phyloP scores from a whole-genome alignment of 176 grass and related monocot genomes.

The Lolium perenne region DNA sequence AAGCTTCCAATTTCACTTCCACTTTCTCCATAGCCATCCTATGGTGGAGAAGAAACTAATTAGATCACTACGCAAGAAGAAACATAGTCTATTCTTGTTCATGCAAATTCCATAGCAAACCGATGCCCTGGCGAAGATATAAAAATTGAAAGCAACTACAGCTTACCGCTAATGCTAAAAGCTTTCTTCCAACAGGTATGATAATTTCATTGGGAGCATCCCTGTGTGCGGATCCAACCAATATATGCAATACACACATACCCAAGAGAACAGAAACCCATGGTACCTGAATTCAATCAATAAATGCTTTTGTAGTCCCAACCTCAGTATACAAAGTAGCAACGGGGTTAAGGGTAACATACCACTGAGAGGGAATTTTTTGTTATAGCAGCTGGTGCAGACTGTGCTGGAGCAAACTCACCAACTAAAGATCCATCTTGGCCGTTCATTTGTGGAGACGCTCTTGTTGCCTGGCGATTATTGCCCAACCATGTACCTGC shows the following conservation, averaged over 20 bases:
- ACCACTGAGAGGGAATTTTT: constrained; percentile 87
- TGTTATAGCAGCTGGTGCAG: constrained; percentile 51
- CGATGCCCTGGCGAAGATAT: background rate
- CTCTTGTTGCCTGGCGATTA: constrained; percentile 42
- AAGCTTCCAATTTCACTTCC: constrained; percentile 76
- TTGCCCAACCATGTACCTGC: constrained; percentile 67
- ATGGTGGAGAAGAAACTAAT: constrained; percentile 24
- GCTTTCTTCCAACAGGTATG: constrained; percentile 73
- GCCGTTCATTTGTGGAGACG: constrained; percentile 43
- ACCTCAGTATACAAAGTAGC: constrained; percentile 12
- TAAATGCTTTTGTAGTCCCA: constrained; percentile 10
- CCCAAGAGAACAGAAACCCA: constrained; percentile 58
- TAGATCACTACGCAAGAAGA: constrained; percentile 25
- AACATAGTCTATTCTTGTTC: background rate
- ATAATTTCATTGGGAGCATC: constrained; percentile 58
- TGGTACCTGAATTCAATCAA: constrained; percentile 67
- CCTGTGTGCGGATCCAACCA: constrained; percentile 42
- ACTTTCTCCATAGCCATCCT: constrained; percentile 39
- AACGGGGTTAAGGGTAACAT: constrained; percentile 41
- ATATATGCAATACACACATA: constrained; percentile 57
- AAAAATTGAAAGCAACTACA: constrained; percentile 31
- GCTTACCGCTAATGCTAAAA: constrained; percentile 69
- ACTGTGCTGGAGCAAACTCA: constrained; percentile 42
- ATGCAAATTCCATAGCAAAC: constrained; percentile 15
- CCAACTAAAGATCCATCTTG: constrained; percentile 50